Evolutionary conservation across 495 filamentous ascomycete species (phyloP).

Genomic region (Podospora anserina): DNA sequence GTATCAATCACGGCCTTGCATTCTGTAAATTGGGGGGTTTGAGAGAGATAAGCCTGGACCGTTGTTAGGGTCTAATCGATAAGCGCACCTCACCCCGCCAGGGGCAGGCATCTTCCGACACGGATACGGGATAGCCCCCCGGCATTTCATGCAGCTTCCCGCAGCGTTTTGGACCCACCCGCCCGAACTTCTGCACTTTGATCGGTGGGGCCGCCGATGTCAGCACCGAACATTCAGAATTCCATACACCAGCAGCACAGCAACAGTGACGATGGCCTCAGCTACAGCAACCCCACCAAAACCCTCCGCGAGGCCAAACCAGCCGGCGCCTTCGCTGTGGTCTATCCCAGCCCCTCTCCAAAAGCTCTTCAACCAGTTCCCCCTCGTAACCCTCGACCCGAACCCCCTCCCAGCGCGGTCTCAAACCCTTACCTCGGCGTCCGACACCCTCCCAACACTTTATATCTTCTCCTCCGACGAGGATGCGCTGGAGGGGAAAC

Average conservation of each 20-base stretch:
- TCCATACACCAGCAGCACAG: not conserved
- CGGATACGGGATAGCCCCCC: not conserved
- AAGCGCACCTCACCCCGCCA: not conserved
- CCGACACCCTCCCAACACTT: constrained; percentile 58
- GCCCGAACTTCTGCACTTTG: constrained; percentile 3
- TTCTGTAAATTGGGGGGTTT: not conserved
- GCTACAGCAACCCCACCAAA: constrained; percentile 9
- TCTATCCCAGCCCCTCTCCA: constrained; percentile 70
- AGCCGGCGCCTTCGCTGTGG: constrained; percentile 44
- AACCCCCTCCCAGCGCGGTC: constrained; percentile 71
- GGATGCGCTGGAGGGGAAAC: constrained; percentile 59
- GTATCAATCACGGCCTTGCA: constrained; percentile 7
- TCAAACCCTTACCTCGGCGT: constrained; percentile 36
- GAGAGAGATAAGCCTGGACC: not conserved
- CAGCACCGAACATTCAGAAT: not conserved
- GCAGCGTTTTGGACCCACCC: not conserved
- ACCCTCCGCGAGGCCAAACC: not conserved
- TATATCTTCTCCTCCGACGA: constrained; percentile 72
- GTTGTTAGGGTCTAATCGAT: not conserved
- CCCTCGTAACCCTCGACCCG: constrained; percentile 70
- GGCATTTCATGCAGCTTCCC: constrained; percentile 18
- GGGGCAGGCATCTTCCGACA: constrained; percentile 15
- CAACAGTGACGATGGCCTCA: not conserved
- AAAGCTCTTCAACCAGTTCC: constrained; percentile 78
- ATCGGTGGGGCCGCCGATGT: constrained; percentile 1